Conservation (phyloP, 331 rosid species). For the Prunus yedoensis region DNA sequence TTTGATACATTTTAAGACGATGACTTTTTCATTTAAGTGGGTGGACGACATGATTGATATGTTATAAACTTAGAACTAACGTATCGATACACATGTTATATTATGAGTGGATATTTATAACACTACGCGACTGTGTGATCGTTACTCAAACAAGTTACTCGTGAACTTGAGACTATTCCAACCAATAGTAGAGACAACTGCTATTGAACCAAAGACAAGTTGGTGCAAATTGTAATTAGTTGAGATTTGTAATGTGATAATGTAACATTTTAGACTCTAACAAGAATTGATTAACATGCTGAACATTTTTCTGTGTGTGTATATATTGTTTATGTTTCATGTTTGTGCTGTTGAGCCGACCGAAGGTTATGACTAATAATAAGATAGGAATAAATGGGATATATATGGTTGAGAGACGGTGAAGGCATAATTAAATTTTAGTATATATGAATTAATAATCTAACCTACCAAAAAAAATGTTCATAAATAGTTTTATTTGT, state of each 20-base stretch:
- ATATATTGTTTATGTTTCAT: neutral
- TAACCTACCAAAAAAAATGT: constrained; percentile 13
- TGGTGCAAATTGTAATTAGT: neutral
- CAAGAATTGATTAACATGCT: neutral
- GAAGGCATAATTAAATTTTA: neutral
- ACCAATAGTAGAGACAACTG: neutral
- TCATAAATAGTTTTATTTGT: constrained; percentile 1
- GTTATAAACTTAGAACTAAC: accelerated
- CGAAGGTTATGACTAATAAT: neutral
- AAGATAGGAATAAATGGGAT: neutral
- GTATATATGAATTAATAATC: constrained; percentile 11
- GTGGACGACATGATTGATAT: too few relatives aligned
- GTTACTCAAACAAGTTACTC: too few relatives aligned
- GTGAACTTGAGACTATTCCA: neutral
- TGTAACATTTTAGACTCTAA: neutral
- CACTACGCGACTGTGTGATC: too few relatives aligned
- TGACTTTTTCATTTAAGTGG: too few relatives aligned
- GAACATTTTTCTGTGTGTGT: neutral
- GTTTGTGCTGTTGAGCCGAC: neutral
- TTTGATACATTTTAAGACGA: too few relatives aligned
- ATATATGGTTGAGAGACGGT: neutral
- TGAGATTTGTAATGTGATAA: neutral
- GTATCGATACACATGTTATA: too few relatives aligned
- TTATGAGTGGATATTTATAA: too few relatives aligned
- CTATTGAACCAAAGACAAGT: neutral